These are phyloP conservation scores for Lentinula sp. DNA, from an alignment of 768 basidiomycete species.

Conservation along the genomic window DNA sequence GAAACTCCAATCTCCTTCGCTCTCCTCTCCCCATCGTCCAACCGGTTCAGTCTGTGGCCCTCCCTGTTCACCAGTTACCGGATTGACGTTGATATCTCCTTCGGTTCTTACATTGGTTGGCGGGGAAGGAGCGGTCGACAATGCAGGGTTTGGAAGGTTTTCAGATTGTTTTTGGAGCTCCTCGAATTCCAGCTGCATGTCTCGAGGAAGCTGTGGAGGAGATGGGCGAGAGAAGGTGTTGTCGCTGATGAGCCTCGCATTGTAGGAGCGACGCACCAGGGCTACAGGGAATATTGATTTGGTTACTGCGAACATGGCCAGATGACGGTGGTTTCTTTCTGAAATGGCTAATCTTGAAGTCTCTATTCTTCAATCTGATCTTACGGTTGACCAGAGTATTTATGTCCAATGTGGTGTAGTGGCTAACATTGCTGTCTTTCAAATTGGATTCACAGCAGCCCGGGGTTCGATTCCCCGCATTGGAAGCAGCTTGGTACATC, in stretches of 20 bases:
- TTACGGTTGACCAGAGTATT: too few species aligned
- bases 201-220: constrained; percentile 69
- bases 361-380: too few species aligned
- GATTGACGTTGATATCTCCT: constrained; percentile 62
- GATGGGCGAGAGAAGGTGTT: constrained; percentile 38
- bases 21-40: constrained; percentile 39
- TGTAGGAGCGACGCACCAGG: background rate
- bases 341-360: too few species aligned
- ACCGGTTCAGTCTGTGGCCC: constrained; percentile 88
- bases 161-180: constrained; percentile 66
- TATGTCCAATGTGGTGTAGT: background rate
- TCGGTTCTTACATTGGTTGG: constrained; percentile 72
- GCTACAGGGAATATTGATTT: background rate
- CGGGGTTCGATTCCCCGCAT: background rate
- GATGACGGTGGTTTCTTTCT: too few species aligned
- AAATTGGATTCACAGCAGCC: background rate
- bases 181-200: constrained; percentile 84
- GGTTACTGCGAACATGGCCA: background rate
- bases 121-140: constrained; percentile 53
- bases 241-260: background rate
- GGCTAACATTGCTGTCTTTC: background rate
- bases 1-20: constrained; percentile 83
- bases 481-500: too few species aligned
- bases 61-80: constrained; percentile 76
- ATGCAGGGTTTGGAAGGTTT: constrained; percentile 34